Percentiles rank a stretch among this genome's conserved stretches.
phyloP scores from a whole-genome alignment of 805 yeast genomes.

The Novakomyces olei region DNA sequence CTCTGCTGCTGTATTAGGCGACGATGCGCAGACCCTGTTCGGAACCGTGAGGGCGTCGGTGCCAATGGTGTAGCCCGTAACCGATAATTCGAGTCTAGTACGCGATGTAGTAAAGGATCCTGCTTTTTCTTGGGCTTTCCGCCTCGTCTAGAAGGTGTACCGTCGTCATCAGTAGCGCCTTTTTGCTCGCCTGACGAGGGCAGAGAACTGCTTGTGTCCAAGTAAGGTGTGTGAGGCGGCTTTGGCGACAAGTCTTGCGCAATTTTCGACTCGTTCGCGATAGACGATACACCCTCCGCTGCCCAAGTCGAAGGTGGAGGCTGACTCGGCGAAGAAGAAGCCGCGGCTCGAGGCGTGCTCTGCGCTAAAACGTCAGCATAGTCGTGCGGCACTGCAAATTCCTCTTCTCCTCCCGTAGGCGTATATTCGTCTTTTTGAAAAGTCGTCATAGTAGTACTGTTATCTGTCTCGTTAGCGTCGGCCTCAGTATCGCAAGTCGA shows the following conservation, averaged over 20 bases:
- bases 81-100: slow-evolving; percentile 12
- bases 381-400: neutral
- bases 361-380: neutral
- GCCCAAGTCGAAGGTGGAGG: neutral
- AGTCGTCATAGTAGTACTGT: neutral
- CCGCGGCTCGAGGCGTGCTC: too few species aligned
- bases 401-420: neutral
- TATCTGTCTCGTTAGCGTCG: neutral
- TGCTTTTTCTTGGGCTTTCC: neutral
- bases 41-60: slow-evolving; percentile 1
- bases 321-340: too few species aligned
- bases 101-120: slow-evolving; percentile 16
- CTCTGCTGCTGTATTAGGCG: neutral
- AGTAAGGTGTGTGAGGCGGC: neutral
- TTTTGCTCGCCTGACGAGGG: neutral
- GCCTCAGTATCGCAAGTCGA: slow-evolving; percentile 3
- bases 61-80: neutral
- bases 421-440: neutral
- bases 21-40: neutral
- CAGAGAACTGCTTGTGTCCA: neutral
- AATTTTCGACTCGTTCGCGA: neutral
- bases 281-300: neutral
- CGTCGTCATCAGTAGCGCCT: neutral
- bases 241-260: neutral
- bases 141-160: neutral